A percentile compares a stretch with the other conserved stretches of the same genome.
Evolutionary conservation across 176 grass and related monocot species (phyloP).

Genomic region (Eragrostis curvula): DNA sequence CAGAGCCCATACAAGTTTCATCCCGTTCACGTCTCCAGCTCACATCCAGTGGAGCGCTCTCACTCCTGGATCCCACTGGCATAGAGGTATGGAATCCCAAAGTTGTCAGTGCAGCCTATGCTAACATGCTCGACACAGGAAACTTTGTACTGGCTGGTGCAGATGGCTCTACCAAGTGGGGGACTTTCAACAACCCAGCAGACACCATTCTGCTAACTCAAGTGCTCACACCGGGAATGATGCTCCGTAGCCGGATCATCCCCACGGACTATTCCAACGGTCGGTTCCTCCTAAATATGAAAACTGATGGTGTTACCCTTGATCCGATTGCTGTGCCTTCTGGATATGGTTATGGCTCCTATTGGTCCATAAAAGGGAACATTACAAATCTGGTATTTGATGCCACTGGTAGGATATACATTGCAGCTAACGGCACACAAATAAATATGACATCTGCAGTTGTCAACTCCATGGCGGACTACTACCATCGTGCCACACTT

Average conservation of each 20-base stretch:
- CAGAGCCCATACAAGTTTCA: background rate
- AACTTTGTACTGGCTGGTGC: slow-evolving; percentile 52
- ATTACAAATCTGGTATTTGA: slow-evolving; percentile 48
- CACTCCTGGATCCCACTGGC: slow-evolving; percentile 25
- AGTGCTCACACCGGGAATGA: background rate
- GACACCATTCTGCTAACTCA: slow-evolving; percentile 63
- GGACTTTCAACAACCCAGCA: slow-evolving; percentile 42
- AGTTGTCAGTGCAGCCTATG: slow-evolving; percentile 27
- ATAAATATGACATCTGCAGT: slow-evolving; percentile 3
- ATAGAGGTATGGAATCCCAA: slow-evolving; percentile 33
- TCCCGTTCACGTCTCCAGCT: slow-evolving; percentile 38
- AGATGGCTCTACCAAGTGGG: slow-evolving; percentile 30
- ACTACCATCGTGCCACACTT: slow-evolving; percentile 61
- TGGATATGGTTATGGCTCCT: slow-evolving; percentile 16
- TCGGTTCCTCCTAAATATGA: slow-evolving; percentile 41
- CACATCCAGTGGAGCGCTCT: slow-evolving; percentile 36
- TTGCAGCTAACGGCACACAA: background rate
- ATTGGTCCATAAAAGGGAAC: slow-evolving; percentile 37
- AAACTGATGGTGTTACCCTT: slow-evolving; percentile 17
- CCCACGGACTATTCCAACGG: slow-evolving; percentile 48
- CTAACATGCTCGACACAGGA: slow-evolving; percentile 54
- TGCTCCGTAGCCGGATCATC: slow-evolving; percentile 40
- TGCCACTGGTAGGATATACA: slow-evolving; percentile 44
- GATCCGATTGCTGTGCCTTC: slow-evolving; percentile 24
- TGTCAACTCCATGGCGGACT: background rate